Evolutionary conservation across 768 basidiomycete genomes (phyloP).

Genomic region (Leucogyrophana mollusca): DNA sequence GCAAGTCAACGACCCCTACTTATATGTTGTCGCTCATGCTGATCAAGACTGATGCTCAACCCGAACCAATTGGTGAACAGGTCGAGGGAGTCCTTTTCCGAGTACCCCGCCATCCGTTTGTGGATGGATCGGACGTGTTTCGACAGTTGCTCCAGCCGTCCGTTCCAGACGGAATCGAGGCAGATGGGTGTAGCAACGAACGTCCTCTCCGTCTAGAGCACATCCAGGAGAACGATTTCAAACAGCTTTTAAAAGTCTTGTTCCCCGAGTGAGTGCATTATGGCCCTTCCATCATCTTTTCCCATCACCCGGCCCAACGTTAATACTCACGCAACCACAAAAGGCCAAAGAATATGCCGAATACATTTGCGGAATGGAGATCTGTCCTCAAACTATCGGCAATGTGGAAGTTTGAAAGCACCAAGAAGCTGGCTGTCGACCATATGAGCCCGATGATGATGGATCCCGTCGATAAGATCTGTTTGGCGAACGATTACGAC

Average conservation of each 20-base stretch:
- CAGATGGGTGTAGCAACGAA: neutral
- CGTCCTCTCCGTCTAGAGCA: neutral
- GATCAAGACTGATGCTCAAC: no score
- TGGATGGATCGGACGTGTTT: neutral
- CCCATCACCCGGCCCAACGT: no score
- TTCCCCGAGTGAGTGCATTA: neutral
- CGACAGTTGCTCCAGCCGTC: neutral
- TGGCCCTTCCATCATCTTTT: neutral
- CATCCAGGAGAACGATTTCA: neutral
- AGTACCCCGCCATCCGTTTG: neutral
- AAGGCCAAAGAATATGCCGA: neutral
- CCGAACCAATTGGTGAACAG: neutral
- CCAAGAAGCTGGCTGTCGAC: conserved; percentile 29
- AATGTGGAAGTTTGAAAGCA: conserved; percentile 34
- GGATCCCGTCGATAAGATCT: conserved; percentile 26
- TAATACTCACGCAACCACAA: neutral
- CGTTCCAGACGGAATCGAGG: neutral
- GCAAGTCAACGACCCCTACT: no score
- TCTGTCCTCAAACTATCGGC: conserved; percentile 36
- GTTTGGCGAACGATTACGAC: conserved; percentile 27
- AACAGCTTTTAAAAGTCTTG: neutral
- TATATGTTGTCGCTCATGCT: no score
- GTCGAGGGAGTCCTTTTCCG: neutral
- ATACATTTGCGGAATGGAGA: conserved; percentile 32
- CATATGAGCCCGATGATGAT: conserved; percentile 14